phyloP scores from a whole-genome alignment of 805 yeast species.

The Ogataea sp. region DNA sequence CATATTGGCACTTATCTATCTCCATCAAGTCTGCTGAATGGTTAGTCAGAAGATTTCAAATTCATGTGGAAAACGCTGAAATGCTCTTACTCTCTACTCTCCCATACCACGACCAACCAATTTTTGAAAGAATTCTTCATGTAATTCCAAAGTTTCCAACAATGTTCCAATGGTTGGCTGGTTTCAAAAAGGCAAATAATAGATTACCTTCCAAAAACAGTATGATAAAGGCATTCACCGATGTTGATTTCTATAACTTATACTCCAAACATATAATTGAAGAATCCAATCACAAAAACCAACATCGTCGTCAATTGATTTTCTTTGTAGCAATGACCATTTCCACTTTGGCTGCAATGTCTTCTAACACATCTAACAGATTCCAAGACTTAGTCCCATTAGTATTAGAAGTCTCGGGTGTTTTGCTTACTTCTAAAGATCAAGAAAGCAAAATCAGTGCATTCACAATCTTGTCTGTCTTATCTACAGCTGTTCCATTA shows the following conservation, averaged over 20 bases:
- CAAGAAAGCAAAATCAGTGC: conserved; percentile 74
- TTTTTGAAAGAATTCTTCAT: conserved; percentile 69
- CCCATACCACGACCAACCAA: conserved; percentile 71
- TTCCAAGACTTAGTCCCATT: conserved; percentile 46
- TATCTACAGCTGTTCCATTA: conserved; percentile 66
- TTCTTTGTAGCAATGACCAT: conserved; percentile 72
- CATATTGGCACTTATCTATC: conserved; percentile 68
- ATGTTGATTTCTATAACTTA: conserved; percentile 56
- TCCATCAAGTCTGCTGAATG: conserved; percentile 85
- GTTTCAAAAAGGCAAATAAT: conserved; percentile 47
- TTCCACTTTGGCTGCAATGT: conserved; percentile 57
- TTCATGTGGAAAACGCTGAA: conserved; percentile 77
- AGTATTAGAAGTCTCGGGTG: conserved; percentile 50
- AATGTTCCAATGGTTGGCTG: conserved; percentile 62
- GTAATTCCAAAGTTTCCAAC: conserved; percentile 71
- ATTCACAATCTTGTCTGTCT: conserved; percentile 72
- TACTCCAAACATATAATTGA: conserved; percentile 49
- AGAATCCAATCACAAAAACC: conserved; percentile 43
- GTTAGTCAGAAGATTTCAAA: conserved; percentile 86
- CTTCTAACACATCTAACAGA: conserved; percentile 29
- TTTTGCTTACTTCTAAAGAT: conserved; percentile 37
- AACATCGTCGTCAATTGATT: conserved; percentile 63
- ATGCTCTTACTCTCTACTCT: conserved; percentile 58
- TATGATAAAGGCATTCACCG: conserved; percentile 66
- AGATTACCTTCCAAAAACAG: conserved; percentile 61